Percentiles rank a stretch among this genome's conserved stretches.
Evolutionary conservation across 495 filamentous ascomycete species (phyloP).

Genomic region (Annulohypoxylon nitens): DNA sequence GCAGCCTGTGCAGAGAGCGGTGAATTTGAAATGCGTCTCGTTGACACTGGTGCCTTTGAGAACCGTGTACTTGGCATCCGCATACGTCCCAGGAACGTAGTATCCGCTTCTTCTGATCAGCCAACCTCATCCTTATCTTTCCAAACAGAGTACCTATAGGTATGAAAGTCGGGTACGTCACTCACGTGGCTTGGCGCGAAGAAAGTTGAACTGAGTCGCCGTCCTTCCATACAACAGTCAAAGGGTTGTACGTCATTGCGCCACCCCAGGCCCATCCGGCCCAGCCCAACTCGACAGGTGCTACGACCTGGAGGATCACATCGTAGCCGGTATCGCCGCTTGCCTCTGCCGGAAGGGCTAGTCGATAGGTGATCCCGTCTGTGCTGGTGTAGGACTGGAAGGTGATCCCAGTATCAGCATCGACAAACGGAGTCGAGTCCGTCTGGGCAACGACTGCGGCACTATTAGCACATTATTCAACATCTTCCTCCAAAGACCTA

Average conservation of each 20-base stretch:
- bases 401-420: conserved; percentile 57
- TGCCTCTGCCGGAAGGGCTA: conserved; percentile 56
- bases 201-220: conserved; percentile 55
- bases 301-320: conserved; percentile 58
- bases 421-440: conserved; percentile 54
- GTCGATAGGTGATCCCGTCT: conserved; percentile 54
- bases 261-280: conserved; percentile 63
- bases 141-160: neutral
- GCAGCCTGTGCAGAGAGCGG: conserved; percentile 60
- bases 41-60: conserved; percentile 60
- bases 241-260: conserved; percentile 62
- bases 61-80: conserved; percentile 55
- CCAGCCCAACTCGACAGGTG: conserved; percentile 58
- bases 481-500: neutral
- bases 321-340: conserved; percentile 54
- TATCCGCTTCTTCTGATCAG: conserved; percentile 55
- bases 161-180: conserved; percentile 1
- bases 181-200: conserved; percentile 60
- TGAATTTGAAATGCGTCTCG: conserved; percentile 62
- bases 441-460: conserved; percentile 43
- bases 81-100: conserved; percentile 56
- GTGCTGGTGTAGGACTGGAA: conserved; percentile 58
- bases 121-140: neutral
- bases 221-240: conserved; percentile 60
- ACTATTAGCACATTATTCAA: conserved; percentile 11